phyloP scores from a whole-genome alignment of 1,139 yeast species.

The Taiozyma sp. region DNA sequence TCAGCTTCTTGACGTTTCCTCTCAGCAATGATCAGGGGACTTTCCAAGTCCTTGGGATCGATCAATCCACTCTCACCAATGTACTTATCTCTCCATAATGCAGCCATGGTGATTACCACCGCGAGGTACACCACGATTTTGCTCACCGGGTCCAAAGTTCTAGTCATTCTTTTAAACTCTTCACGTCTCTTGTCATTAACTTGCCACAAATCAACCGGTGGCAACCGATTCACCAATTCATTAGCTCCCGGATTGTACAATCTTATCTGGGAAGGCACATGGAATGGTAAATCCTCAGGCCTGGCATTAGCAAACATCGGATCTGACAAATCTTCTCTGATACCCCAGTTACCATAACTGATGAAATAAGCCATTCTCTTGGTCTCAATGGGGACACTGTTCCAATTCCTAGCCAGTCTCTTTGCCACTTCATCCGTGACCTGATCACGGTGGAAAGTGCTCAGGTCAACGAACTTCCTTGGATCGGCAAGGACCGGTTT shows the following conservation, averaged over 20 bases:
- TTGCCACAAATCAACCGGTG: conserved; percentile 42
- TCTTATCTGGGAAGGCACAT: conserved; percentile 23
- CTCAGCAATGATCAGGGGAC: conserved; percentile 18
- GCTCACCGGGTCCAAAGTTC: conserved; percentile 49
- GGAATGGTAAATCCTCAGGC: conserved; percentile 48
- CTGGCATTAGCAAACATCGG: conserved; percentile 36
- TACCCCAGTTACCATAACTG: conserved; percentile 62
- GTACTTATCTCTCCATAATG: conserved; percentile 28
- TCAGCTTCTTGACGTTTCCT: conserved; percentile 15
- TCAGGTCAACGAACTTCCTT: conserved; percentile 36
- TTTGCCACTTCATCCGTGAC: conserved; percentile 48
- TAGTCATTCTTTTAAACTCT: conserved; percentile 41
- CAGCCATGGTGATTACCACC: conserved; percentile 28
- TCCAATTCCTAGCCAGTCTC: conserved; percentile 49
- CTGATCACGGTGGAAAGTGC: conserved; percentile 53
- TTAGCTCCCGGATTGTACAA: conserved; percentile 25
- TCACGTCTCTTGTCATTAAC: conserved; percentile 40
- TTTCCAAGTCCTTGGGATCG: conserved; percentile 10
- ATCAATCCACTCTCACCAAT: conserved; percentile 21
- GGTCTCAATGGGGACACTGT: conserved; percentile 35
- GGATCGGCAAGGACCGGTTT: conserved; percentile 46
- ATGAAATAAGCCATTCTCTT: conserved; percentile 51
- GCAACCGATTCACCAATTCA: conserved; percentile 29
- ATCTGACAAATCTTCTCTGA: conserved; percentile 46
- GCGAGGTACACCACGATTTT: conserved; percentile 43